Base-by-base conservation (phyloP, 306 rosid species). In the Abrus precatorius region DNA sequence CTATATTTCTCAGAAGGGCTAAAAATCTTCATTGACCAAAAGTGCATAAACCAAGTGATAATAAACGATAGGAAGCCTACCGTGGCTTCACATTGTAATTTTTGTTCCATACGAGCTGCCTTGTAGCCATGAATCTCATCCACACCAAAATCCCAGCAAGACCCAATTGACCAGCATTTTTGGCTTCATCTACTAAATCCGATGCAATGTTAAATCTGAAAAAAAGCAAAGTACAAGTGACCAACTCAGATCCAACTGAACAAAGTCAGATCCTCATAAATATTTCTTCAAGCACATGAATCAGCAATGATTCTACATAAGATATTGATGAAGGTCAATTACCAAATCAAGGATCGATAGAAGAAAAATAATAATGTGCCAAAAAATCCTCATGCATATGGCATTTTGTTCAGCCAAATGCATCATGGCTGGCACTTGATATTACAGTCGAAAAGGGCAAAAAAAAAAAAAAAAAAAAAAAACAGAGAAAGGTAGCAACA, bases 41-140 rank as follows among this genome's bases (percentile, higher is more conserved):
- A 65, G 74, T 32, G 55, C 82, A 54, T 41, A 45, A 70, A 74
- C 41, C 70, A 81, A 68, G 77, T 30, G 50, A 70, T 60, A 72
- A 29, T 41, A 59, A 84, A 54, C 74, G 38, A 65, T 48, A 68
- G 56, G 72, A 77, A 67, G 59, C 52, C 48, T 90, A 95, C 99
- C 99, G 97, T 88, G 99, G 99, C 85, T 95, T 95, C 87, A 95
- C 99, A 38, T 95, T 95, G 88, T 95, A 95, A 82, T 95, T 93
- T 91, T 95, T 95, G 91, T 95, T 95, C 99, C 99, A 95, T 85
- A 86, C 84, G 78, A 93, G 98, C 91, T 95, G 99, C 87, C 99
- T 90, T 4, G 93, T 92, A 57, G 99, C 98, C 99, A 95, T 95
- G 86, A 93, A 95, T 84, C 99, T 90, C 98, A 93, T 91, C 99